Percentiles rank a stretch among this genome's conserved stretches.
phyloP scores from a whole-genome alignment of 2,329 filamentous ascomycete species.

The Botrytis cinerea region DNA sequence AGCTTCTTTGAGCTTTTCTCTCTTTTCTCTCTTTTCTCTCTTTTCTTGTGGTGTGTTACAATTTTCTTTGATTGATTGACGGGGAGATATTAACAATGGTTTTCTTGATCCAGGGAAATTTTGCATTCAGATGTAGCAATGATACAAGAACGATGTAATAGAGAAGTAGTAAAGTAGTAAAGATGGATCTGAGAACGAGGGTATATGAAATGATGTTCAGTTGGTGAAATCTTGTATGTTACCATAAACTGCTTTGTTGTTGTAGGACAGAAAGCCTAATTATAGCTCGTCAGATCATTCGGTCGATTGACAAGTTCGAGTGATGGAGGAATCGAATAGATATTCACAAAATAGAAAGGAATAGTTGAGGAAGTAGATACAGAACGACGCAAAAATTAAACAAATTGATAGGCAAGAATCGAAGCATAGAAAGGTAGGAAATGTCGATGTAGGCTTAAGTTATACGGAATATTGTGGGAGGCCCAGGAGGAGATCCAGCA shows the following conservation, averaged over 20 bases:
- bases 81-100: neutral
- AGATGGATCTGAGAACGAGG: neutral
- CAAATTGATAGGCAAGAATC: neutral
- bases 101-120: neutral
- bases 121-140: neutral
- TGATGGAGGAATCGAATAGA: neutral
- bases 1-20: neutral
- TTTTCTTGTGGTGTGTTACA: neutral
- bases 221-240: neutral
- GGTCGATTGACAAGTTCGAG: neutral
- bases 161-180: neutral
- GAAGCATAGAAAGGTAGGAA: neutral
- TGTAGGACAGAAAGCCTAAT: neutral
- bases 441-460: neutral
- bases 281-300: neutral
- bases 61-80: neutral
- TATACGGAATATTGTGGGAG: neutral
- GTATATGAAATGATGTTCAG: neutral
- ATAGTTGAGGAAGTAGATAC: neutral
- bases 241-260: neutral
- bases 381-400: neutral
- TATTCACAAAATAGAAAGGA: neutral
- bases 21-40: neutral
- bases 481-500: too few relatives aligned
- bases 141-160: neutral